A percentile compares a stretch with the other conserved stretches of the same genome.
phyloP scores from a whole-genome alignment of 1,284 basidiomycete genomes.

The Ceratobasidium sp. region DNA sequence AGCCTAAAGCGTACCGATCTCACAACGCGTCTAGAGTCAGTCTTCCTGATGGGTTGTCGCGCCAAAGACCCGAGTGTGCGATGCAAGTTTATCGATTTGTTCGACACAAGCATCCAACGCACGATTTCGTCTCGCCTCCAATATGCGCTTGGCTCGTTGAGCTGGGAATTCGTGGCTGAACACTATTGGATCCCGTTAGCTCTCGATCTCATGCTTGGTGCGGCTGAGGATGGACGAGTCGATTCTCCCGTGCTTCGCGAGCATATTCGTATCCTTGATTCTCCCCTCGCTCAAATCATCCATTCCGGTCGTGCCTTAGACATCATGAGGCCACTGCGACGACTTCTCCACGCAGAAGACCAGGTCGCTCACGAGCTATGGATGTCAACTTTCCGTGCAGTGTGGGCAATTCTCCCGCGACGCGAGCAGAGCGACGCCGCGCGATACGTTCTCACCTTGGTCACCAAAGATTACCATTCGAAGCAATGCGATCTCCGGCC shows the following conservation, averaged over 20 bases:
- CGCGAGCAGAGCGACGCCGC: constrained; percentile 92
- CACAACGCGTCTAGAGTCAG: constrained; percentile 92
- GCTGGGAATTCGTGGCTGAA: constrained; percentile 94
- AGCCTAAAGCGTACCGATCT: constrained; percentile 90
- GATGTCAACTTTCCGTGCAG: constrained; percentile 91
- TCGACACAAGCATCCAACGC: constrained; percentile 90
- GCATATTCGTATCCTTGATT: constrained; percentile 47
- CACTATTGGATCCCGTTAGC: constrained; percentile 97
- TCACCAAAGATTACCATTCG: constrained; percentile 94
- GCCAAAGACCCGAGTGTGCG: constrained; percentile 85
- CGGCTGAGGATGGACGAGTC: constrained; percentile 65
- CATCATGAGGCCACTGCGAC: constrained; percentile 82
- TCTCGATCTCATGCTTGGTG: constrained; percentile 88
- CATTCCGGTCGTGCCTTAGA: constrained; percentile 63
- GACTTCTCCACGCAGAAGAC: constrained; percentile 85
- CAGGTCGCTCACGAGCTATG: constrained; percentile 86
- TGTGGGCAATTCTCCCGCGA: constrained; percentile 88
- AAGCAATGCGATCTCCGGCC: constrained; percentile 92
- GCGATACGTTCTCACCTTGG: constrained; percentile 88
- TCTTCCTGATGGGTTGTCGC: constrained; percentile 94
- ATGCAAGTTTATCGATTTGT: constrained; percentile 89
- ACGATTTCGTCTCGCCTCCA: constrained; percentile 86
- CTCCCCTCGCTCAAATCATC: constrained; percentile 51
- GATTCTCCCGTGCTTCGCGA: constrained; percentile 54
- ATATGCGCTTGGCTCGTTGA: constrained; percentile 94